Evolutionary conservation across 768 basidiomycete genomes (phyloP), one percentile per base, ranked within the genome.

Genomic region (Pleurotus salmoneostramineus): DNA sequence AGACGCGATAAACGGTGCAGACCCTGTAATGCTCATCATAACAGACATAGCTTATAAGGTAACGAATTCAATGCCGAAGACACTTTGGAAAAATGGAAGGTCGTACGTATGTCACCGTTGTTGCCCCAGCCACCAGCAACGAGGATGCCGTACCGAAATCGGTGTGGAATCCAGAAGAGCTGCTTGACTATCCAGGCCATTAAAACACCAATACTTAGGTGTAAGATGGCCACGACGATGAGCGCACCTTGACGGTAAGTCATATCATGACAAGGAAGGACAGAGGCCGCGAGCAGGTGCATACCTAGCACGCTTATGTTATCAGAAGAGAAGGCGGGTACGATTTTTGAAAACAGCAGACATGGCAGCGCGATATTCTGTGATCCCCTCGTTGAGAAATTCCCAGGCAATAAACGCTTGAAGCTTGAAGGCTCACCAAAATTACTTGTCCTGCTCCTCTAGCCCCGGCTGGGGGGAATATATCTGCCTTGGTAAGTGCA

Each of bases 81-180:
- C 15, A 4, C 48, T 44, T 71, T 83, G 65, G n/a, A 40, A 40
- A n/a, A n/a, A 40, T 10, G 8, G 37, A n/a, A 10, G 1, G n/a
- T 2, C 37, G 37, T 63, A 89, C 88, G 85, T 34, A 91, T 80
- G 64, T 89, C 89, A 7, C 84, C 87, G 44, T 79, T 79, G 63
- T 90, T 91, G 6, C 75, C 79, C 82, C 83, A 91, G 3, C 79
- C 82, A 40, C 88, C 89, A 0, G 88, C 87, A 3, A 82, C 80
- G 0, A 91, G 63, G 21, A 91, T 76, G 0, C 89, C 91, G 62
- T 84, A 82, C 48, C 89, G 74, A 65, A 91, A 91, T 31, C 87
- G 78, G 64, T 89, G 85, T 0, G 90, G 90, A 2, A 91, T 87
- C 83, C 88, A 91, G 63, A 87, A 90, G 50, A 87, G 62, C 60